phyloP scores from a whole-genome alignment of 2,329 filamentous ascomycete species.

The Phyllosticta paracitricarpa region DNA sequence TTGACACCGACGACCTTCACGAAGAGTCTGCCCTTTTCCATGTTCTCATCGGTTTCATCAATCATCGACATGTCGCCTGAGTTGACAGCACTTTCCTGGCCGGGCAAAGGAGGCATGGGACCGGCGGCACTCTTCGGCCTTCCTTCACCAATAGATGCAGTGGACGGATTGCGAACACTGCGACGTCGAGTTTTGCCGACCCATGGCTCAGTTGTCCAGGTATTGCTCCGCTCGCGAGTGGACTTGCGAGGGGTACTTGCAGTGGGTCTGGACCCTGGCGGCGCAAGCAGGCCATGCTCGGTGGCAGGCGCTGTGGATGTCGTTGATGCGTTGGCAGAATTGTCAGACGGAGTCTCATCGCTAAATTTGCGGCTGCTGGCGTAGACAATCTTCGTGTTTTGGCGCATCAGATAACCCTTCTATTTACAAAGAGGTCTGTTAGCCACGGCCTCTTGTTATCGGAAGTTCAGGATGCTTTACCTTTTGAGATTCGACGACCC shows the following conservation, averaged over 20 bases:
- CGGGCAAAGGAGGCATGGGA: conserved; percentile 71
- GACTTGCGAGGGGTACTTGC: conserved; percentile 65
- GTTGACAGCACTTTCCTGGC: conserved; percentile 71
- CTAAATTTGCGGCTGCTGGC: conserved; percentile 60
- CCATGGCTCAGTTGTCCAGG: conserved; percentile 96
- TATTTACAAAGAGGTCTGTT: conserved; percentile 42
- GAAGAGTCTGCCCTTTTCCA: conserved; percentile 82
- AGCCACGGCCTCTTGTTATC: neutral
- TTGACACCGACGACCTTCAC: conserved; percentile 99
- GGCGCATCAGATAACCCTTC: conserved; percentile 97
- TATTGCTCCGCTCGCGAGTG: conserved; percentile 59
- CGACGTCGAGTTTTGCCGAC: conserved; percentile 67
- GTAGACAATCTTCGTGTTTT: conserved; percentile 93
- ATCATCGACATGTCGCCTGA: conserved; percentile 50
- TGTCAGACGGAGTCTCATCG: conserved; percentile 43
- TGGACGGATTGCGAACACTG: conserved; percentile 50
- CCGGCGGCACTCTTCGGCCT: conserved; percentile 50
- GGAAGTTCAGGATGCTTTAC: conserved; percentile 46
- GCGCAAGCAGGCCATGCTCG: conserved; percentile 12
- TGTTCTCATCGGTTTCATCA: conserved; percentile 59
- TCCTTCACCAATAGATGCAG: conserved; percentile 3
- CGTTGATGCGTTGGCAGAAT: neutral
- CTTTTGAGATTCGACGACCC: conserved; percentile 95
- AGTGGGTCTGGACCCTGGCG: conserved; percentile 43
- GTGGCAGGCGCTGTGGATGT: conserved; percentile 32